Percentiles rank a stretch among this genome's conserved stretches.
Conservation (phyloP, 495 filamentous ascomycete genomes). For the Pyrenula massariospora region DNA sequence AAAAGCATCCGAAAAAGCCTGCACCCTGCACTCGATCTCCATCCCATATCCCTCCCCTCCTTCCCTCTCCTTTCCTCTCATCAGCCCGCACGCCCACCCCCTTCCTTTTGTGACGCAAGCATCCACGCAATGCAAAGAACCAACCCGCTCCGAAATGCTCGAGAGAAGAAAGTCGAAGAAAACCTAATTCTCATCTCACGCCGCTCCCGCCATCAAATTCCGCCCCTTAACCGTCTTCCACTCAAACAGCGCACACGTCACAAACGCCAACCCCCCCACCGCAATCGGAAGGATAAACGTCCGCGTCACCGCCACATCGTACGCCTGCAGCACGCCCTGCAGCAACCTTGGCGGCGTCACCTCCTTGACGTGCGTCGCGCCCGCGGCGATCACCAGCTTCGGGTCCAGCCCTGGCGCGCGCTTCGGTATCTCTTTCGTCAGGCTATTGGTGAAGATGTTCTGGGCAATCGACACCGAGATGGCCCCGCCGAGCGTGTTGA, state of each 20-base stretch:
- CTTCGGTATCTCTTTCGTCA: constrained; percentile 35
- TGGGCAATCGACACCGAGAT: constrained; percentile 55
- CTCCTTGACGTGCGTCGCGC: constrained; percentile 44
- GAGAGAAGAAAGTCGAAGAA: no score
- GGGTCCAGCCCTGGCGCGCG: constrained; percentile 24
- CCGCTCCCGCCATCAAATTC: constrained; percentile 32
- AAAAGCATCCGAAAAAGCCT: no score
- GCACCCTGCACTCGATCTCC: no score
- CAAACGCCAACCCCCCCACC: constrained; percentile 32
- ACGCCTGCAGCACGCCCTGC: constrained; percentile 42
- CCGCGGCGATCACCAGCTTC: constrained; percentile 35
- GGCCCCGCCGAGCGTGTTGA: constrained; percentile 52
- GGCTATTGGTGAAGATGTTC: constrained; percentile 53
- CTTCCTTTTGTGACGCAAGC: no score
- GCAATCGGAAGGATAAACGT: constrained; percentile 47
- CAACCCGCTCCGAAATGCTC: no score
- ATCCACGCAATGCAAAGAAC: no score
- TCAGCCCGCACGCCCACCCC: no score
- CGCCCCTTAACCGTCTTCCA: constrained; percentile 64
- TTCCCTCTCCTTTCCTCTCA: no score
- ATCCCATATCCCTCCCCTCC: no score
- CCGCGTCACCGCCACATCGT: constrained; percentile 43
- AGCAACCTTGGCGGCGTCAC: constrained; percentile 28
- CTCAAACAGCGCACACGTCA: constrained; percentile 40
- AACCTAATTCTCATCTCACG: no score